Evolutionary conservation across 306 rosid genomes (phyloP).

Genomic region (Quercus dentata): DNA sequence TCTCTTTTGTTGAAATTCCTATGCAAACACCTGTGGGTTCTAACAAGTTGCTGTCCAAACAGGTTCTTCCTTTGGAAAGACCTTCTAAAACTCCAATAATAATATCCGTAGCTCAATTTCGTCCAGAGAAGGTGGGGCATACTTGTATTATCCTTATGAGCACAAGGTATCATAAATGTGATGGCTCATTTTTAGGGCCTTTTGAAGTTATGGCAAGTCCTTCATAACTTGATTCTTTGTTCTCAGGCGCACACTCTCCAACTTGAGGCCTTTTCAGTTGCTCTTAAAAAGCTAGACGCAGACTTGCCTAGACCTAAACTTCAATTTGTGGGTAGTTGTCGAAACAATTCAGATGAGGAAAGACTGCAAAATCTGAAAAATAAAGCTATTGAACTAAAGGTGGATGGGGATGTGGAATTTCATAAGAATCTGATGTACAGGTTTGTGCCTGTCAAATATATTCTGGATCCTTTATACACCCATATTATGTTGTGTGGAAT

Average conservation of each 20-base stretch:
- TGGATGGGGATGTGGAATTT: slow-evolving; percentile 77
- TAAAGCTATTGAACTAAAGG: slow-evolving; percentile 65
- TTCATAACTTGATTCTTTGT: slow-evolving; percentile 25
- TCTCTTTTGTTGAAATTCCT: neutral
- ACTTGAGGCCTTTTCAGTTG: slow-evolving; percentile 88
- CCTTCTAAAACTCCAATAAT: slow-evolving; percentile 44
- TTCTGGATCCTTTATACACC: neutral
- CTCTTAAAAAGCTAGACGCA: slow-evolving; percentile 55
- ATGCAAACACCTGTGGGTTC: slow-evolving; percentile 12
- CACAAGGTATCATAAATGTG: slow-evolving; percentile 36
- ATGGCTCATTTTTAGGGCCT: slow-evolving; percentile 40
- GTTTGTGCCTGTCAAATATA: slow-evolving; percentile 36
- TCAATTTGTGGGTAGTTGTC: slow-evolving; percentile 93
- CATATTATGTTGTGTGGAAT: neutral
- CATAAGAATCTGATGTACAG: slow-evolving; percentile 75
- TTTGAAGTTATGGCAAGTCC: slow-evolving; percentile 19
- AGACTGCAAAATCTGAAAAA: slow-evolving; percentile 64
- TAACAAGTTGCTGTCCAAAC: slow-evolving; percentile 34
- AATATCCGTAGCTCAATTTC: slow-evolving; percentile 96
- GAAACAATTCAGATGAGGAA: slow-evolving; percentile 81
- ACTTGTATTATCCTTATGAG: slow-evolving; percentile 44
- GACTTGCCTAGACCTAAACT: slow-evolving; percentile 67
- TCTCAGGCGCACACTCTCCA: slow-evolving; percentile 87
- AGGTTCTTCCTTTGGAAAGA: slow-evolving; percentile 90
- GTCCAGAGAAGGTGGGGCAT: slow-evolving; percentile 98